phyloP scores from a whole-genome alignment of 371 early-diverging fungal species.

The Amoeboaphelidium protococcarum region DNA sequence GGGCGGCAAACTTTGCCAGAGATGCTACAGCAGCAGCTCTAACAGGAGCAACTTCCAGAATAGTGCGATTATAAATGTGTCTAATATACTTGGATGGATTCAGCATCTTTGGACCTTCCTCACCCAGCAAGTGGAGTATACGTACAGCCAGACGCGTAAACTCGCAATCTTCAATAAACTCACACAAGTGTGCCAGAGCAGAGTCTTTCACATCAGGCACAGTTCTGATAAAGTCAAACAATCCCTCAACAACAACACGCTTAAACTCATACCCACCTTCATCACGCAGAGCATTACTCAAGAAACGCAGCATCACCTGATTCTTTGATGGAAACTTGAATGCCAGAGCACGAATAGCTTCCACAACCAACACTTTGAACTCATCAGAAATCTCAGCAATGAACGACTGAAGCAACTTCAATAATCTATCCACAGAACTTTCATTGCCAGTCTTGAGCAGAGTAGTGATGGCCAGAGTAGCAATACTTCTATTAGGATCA shows the following conservation, averaged over 20 bases:
- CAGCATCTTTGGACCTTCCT: constrained; percentile 70
- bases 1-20: constrained; percentile 70
- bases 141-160: constrained; percentile 85
- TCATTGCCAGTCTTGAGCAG: constrained; percentile 94
- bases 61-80: constrained; percentile 92
- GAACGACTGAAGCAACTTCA: constrained; percentile 89
- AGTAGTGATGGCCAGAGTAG: constrained; percentile 95
- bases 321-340: constrained; percentile 93
- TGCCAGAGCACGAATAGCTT: constrained; percentile 78
- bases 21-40: constrained; percentile 92
- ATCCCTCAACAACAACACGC: constrained; percentile 79
- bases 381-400: constrained; percentile 94
- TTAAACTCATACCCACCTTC: constrained; percentile 94
- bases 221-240: constrained; percentile 73
- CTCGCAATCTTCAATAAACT: constrained; percentile 98
- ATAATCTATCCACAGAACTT: constrained; percentile 79
- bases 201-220: constrained; percentile 79
- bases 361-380: constrained; percentile 90
- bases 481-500: constrained; percentile 82
- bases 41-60: constrained; percentile 83
- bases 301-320: constrained; percentile 63
- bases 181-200: constrained; percentile 81
- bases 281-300: constrained; percentile 72
- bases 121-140: constrained; percentile 72
- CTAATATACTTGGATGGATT: constrained; percentile 84